Evolutionary conservation across 352 stramenopile genomes (phyloP), one percentile per base, ranked within the genome.

Genomic region (Phytophthora boehmeriae): DNA sequence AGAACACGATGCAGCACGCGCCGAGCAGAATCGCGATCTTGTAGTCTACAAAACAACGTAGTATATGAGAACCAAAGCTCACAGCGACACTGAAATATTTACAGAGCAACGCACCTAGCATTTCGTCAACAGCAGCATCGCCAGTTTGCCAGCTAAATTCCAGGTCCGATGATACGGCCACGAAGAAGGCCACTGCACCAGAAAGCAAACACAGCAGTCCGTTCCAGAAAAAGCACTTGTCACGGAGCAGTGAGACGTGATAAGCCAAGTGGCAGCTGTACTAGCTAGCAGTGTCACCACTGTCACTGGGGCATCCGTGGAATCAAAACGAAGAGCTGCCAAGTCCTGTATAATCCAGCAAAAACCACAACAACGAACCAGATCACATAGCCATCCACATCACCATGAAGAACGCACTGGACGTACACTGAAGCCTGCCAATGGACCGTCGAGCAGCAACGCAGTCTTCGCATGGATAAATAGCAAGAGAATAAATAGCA

Each of bases 11-110:
- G 48, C 76, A 80, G 35, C 54, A 73, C 11, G 59, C 73, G 43
- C 80, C 84, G 25, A 91, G 64, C 30, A 89, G 43, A 59, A 95
- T 89, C 36, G 83, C 83, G 49, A 93, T 85, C 77, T 95, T 95
- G 80, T 92, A 95, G 46, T 92, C 86, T 93, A 58, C 5, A 58
- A 10, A 65, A 8, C 14, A 68, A 43, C 45, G 42, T 19, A 43
- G 44, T 20, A 66, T 27, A 38, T 56, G 28, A 64, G 36, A 14
- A 51, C 10, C 16, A 17, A 41, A 17, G 16, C 44, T 20, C 44
- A 51, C 22, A 14, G 38, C 4, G 11, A 42, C 45, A 27, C 25
- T 16, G 4, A 17, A 49, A 14, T 38, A 20, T 10, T 10, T n/a
- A 27, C 27, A 20, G 14, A n/a, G 3, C 5, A 53, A 73, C 76